These are phyloP conservation scores for Incumbomyces delicatus DNA, from an alignment of 2,329 filamentous ascomycete genomes.

Conservation along the genomic window DNA sequence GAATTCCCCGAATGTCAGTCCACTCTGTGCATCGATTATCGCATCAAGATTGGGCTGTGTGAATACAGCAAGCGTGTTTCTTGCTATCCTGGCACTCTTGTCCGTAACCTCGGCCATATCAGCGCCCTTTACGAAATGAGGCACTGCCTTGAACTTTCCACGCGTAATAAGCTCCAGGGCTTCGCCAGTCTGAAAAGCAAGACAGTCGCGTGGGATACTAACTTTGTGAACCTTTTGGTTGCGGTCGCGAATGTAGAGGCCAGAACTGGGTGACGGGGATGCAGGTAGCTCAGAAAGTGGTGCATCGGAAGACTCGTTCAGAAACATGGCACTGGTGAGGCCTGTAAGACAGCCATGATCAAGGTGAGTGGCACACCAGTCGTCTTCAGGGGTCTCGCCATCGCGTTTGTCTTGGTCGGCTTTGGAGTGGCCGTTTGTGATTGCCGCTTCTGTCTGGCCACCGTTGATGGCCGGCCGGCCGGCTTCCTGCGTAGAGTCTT, in stretches of 20 bases:
- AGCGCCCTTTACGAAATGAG: conserved; percentile 84
- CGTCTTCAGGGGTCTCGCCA: conserved; percentile 50
- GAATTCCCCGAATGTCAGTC: conserved; percentile 64
- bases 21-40: conserved; percentile 58
- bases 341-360: conserved; percentile 93
- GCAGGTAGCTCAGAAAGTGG: conserved; percentile 50
- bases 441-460: not conserved
- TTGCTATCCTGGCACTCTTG: conserved; percentile 47
- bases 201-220: conserved; percentile 77
- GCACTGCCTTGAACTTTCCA: conserved; percentile 88
- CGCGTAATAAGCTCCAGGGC: conserved; percentile 80
- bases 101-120: conserved; percentile 37
- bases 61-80: conserved; percentile 91
- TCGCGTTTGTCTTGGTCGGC: not conserved
- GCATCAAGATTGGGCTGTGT: conserved; percentile 87
- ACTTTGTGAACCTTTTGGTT: conserved; percentile 78
- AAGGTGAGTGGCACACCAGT: conserved; percentile 74
- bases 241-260: conserved; percentile 88
- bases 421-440: conserved; percentile 7
- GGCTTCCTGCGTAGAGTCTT: not conserved
- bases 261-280: conserved; percentile 74
- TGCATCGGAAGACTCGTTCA: conserved; percentile 55
- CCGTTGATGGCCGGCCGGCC: not conserved
- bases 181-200: conserved; percentile 94
- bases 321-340: conserved; percentile 89